Evolutionary conservation across 176 grass and related monocot genomes (phyloP).

Genomic region (Chrysopogon serrulatus): DNA sequence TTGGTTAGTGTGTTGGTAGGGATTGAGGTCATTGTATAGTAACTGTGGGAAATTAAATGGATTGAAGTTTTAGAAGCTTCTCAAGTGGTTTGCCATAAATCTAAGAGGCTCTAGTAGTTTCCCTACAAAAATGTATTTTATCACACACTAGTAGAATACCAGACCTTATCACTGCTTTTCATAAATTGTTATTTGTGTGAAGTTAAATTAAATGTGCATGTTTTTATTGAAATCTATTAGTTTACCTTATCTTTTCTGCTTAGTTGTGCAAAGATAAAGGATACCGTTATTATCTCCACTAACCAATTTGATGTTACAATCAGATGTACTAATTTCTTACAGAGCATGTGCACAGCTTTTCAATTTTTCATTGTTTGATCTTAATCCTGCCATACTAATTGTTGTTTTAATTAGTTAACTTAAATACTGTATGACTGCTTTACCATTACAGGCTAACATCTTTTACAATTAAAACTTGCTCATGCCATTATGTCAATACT

Average conservation of each 20-base stretch:
- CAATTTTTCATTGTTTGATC: background rate
- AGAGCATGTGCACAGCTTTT: background rate
- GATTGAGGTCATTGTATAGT: background rate
- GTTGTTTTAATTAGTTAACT: background rate
- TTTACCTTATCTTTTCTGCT: background rate
- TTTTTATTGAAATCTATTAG: background rate
- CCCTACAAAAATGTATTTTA: background rate
- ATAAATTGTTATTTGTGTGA: background rate
- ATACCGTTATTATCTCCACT: background rate
- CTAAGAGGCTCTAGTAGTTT: background rate
- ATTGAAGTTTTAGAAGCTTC: background rate
- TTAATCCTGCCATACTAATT: background rate
- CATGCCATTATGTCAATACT: background rate
- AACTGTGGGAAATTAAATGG: background rate
- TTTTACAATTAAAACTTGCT: background rate
- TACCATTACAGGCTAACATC: background rate
- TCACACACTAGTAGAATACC: background rate
- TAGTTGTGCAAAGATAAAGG: background rate
- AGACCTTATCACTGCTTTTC: background rate
- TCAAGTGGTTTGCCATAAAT: background rate
- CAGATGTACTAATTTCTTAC: background rate
- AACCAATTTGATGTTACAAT: background rate
- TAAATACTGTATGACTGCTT: background rate
- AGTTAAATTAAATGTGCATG: background rate
- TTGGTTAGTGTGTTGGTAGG: background rate